Evolutionary conservation across 192 early-diverging fungal genomes (phyloP).

Genomic region (Podila clonocystis): DNA sequence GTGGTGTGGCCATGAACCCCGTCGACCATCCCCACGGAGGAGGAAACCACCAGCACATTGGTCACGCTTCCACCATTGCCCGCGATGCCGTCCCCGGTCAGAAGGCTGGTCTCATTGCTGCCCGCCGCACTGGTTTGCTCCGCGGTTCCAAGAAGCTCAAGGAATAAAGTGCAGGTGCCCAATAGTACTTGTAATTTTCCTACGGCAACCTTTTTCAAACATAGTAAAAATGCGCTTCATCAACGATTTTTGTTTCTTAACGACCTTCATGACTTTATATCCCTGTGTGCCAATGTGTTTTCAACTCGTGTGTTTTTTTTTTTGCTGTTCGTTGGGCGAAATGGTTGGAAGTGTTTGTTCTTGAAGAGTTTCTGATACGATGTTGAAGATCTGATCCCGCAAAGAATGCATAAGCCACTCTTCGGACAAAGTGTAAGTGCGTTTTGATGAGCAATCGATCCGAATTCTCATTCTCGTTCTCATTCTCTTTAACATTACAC

Average conservation of each 20-base stretch:
- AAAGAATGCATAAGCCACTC: slow-evolving; percentile 3
- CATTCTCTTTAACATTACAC: not conserved
- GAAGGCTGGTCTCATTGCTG: slow-evolving; percentile 92
- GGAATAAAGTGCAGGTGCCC: slow-evolving; percentile 60
- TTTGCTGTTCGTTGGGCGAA: not conserved
- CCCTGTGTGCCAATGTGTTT: not conserved
- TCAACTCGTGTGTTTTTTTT: not conserved
- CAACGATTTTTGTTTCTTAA: not conserved
- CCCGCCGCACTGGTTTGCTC: slow-evolving; percentile 98
- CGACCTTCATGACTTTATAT: not conserved
- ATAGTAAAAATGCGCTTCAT: not conserved
- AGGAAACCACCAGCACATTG: slow-evolving; percentile 99
- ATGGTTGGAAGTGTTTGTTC: not conserved
- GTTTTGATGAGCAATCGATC: too few relatives aligned
- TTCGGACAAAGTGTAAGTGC: not conserved
- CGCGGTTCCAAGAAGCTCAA: slow-evolving; percentile 99
- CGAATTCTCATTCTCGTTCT: not conserved
- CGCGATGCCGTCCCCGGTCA: slow-evolving; percentile 95
- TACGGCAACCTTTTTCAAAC: not conserved
- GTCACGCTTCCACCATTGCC: slow-evolving; percentile 98
- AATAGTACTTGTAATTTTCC: not conserved
- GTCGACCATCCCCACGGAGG: slow-evolving; percentile 76
- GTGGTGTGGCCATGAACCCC: slow-evolving; percentile 93
- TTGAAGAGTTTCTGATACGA: not conserved
- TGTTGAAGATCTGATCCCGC: not conserved